Base-by-base conservation (phyloP, 176 grass and related monocot genomes). In the Areca catechu region DNA sequence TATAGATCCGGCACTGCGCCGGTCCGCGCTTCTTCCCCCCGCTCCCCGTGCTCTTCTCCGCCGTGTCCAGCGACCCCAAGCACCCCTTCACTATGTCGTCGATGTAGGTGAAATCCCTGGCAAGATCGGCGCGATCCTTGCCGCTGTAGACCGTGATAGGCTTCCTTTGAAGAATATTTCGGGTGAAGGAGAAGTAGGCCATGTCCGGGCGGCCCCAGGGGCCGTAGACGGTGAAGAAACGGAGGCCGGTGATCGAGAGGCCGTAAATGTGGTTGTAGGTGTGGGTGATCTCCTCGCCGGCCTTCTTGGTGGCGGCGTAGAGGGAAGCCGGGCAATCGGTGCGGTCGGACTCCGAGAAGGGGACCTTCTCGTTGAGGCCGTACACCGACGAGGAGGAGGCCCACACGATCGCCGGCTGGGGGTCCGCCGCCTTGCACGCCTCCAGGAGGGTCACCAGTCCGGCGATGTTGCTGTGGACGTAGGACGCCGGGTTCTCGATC, bases 191-290 rank as follows among this genome's bases (percentile, higher is more conserved):
- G 78, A 95, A 95, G 78, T 95, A 95, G 0, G 89, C 89, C 89
- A 95, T 95, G 78, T 95, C 89, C 2, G 89, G 89, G 18, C 89
- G 75, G 0, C 89, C 89, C 89, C 89, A 95, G 0, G 89, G 89
- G 2, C 89, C 89, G 56, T 95, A 95, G 0, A 95, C 89, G 12
- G 89, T 95, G 72, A 95, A 95, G 81, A 95, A 95, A 22, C 89
- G 74, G 21, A 95, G 79, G 0, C 75, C 89, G 5, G 89, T 95
- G 63, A 95, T 24, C 55, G 89, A 95, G 17, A 95, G 82, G 1
- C 90, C 90, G 54, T 95, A 95, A 61, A 95, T 89, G 70, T 95
- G 85, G 76, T 95, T 95, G 79, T 95, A 95, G 19, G 79, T 78
- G 70, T 95, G 90, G 4, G 90, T 81, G 65, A 95, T 95, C 70